These are phyloP conservation scores for Aureobasidium pullulans DNA, from an alignment of 2,329 filamentous ascomycete species.

Conservation along the genomic window DNA sequence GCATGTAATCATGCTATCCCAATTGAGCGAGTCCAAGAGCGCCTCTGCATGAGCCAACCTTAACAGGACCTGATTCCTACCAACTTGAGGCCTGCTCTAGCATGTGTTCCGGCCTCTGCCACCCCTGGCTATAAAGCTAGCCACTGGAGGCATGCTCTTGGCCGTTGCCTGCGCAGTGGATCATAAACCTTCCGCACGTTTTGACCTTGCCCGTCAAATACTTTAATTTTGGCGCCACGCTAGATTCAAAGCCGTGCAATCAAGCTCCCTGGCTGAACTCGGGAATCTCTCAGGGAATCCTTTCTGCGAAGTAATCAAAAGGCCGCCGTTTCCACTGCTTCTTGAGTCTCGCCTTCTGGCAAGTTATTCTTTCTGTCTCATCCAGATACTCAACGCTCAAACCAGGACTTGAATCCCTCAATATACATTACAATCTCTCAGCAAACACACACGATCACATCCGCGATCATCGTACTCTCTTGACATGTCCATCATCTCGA, in stretches of 20 bases:
- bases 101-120: neutral
- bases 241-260: constrained; percentile 10
- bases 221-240: constrained; percentile 12
- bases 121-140: constrained; percentile 8
- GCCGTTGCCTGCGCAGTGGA: constrained; percentile 5
- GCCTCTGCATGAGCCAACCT: constrained; percentile 1
- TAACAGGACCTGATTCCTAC: constrained; percentile 1
- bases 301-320: constrained; percentile 10
- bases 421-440: neutral
- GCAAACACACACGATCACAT: neutral
- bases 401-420: neutral
- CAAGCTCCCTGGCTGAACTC: neutral
- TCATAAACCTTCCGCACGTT: neutral
- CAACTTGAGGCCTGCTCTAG: neutral
- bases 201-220: constrained; percentile 11
- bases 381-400: neutral
- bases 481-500: constrained; percentile 28
- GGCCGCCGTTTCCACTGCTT: constrained; percentile 7
- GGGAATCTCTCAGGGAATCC: neutral
- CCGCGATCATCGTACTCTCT: neutral
- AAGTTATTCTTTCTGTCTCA: neutral
- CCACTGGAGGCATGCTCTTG: neutral
- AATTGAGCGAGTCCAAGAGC: neutral
- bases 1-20: neutral
- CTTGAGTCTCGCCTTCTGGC: neutral